Conservation (phyloP, 1,284 basidiomycete species). For the Ceratobasidium theobromae region DNA sequence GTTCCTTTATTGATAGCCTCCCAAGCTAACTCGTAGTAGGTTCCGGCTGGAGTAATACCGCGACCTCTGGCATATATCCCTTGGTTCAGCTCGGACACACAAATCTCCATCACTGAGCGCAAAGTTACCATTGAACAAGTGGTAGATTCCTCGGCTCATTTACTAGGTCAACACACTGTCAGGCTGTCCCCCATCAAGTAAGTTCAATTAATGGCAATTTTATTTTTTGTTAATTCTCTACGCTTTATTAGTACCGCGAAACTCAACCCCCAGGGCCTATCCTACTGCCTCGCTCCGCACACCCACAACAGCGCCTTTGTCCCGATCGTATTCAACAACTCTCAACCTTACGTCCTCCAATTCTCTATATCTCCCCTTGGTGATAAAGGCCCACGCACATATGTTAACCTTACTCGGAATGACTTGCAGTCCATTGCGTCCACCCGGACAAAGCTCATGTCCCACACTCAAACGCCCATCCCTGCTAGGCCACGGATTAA, state of each 20-base stretch:
- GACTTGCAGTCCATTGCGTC: slow-evolving; percentile 52
- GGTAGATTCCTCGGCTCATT: slow-evolving; percentile 50
- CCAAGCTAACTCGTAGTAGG: slow-evolving; percentile 31
- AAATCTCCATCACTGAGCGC: slow-evolving; percentile 44
- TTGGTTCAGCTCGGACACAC: background rate
- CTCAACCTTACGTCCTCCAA: slow-evolving; percentile 68
- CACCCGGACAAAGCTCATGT: slow-evolving; percentile 44
- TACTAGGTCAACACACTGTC: slow-evolving; percentile 87
- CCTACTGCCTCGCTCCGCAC: slow-evolving; percentile 65
- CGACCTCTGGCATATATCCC: slow-evolving; percentile 6
- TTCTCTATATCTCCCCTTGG: slow-evolving; percentile 78
- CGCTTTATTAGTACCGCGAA: slow-evolving; percentile 63
- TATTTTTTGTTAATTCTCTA: background rate
- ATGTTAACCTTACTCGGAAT: slow-evolving; percentile 57
- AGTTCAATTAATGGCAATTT: slow-evolving; percentile 21
- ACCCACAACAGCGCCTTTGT: slow-evolving; percentile 61
- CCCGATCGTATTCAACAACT: slow-evolving; percentile 89
- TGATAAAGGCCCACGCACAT: slow-evolving; percentile 40
- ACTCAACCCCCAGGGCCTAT: slow-evolving; percentile 67
- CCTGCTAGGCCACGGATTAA: slow-evolving; percentile 20
- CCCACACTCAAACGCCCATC: slow-evolving; percentile 11
- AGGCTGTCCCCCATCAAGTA: slow-evolving; percentile 79
- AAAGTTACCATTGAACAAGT: slow-evolving; percentile 45
- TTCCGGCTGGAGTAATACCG: background rate
- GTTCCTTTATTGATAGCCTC: slow-evolving; percentile 46